phyloP scores from a whole-genome alignment of 257 asterid genomes.

The Lycium barbarum region DNA sequence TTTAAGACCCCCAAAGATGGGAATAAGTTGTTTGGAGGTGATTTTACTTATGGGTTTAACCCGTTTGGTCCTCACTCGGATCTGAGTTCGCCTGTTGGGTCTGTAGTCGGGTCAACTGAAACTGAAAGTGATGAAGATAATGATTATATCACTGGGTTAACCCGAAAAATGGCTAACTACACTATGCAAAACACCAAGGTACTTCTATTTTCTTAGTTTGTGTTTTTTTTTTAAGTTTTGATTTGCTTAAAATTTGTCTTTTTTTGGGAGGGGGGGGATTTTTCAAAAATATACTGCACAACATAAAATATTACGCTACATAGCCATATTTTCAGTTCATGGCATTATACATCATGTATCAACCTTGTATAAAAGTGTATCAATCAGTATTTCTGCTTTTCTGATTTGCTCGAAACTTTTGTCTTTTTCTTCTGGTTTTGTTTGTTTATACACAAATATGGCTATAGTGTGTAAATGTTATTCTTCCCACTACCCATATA shows the following conservation, averaged over 20 bases:
- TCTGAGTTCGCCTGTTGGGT: slow-evolving; percentile 76
- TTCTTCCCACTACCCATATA: no score
- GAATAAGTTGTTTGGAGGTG: not conserved
- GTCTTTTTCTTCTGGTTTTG: no score
- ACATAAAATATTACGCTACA: no score
- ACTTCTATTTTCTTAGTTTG: not conserved
- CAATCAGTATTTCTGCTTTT: no score
- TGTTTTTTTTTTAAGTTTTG: not conserved
- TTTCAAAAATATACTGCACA: no score
- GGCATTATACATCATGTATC: no score
- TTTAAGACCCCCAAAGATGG: slow-evolving; percentile 10
- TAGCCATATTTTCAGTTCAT: no score
- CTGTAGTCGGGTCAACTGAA: slow-evolving; percentile 57
- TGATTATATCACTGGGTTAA: slow-evolving; percentile 55
- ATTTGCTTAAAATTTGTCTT: not conserved
- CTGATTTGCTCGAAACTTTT: no score
- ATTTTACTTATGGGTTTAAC: slow-evolving; percentile 26
- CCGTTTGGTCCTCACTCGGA: slow-evolving; percentile 50
- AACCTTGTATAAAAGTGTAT: no score
- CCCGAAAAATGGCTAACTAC: slow-evolving; percentile 46
- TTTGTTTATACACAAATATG: no score
- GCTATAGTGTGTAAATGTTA: no score
- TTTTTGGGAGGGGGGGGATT: not conserved
- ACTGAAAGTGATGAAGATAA: slow-evolving; percentile 77
- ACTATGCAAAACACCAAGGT: slow-evolving; percentile 56